phyloP scores from a whole-genome alignment of 345 rosid genomes.

The Salix viminalis region DNA sequence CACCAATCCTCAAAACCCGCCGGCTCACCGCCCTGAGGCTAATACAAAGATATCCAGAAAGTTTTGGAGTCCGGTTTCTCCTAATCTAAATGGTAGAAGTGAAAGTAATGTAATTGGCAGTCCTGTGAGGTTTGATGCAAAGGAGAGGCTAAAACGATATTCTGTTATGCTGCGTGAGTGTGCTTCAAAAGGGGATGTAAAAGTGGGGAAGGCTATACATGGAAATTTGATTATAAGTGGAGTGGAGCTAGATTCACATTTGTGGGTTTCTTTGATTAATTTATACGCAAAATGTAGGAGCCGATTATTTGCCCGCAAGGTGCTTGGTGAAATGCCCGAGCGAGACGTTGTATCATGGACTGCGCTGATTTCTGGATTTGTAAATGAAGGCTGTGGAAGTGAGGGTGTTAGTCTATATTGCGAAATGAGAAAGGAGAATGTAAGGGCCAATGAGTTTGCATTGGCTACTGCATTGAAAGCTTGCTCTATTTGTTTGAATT shows the following conservation, averaged over 20 bases:
- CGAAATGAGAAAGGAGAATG: conserved; percentile 32
- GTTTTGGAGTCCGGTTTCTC: not conserved
- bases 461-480: conserved; percentile 39
- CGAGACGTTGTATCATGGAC: conserved; percentile 52
- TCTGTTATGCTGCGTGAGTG: conserved; percentile 35
- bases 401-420: conserved; percentile 25
- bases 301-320: conserved; percentile 22
- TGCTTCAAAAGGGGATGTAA: conserved; percentile 30
- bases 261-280: conserved; percentile 42
- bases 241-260: conserved; percentile 30
- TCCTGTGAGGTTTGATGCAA: not conserved
- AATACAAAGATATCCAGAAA: not conserved
- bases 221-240: conserved; percentile 20
- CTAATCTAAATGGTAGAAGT: not conserved
- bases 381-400: conserved; percentile 22
- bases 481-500: conserved; percentile 32
- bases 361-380: conserved; percentile 32
- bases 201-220: conserved; percentile 28
- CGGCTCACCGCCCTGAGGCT: not conserved
- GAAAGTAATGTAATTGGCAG: not conserved
- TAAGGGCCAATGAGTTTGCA: conserved; percentile 36
- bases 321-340: conserved; percentile 36
- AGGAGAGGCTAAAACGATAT: conserved; percentile 22
- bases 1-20: not conserved
- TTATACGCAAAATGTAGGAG: conserved; percentile 34